Percentiles rank a stretch among this genome's conserved stretches.
These are phyloP conservation scores for Tuber microsphaerosporum DNA, from an alignment of 495 filamentous ascomycete genomes.

Conservation along the genomic window DNA sequence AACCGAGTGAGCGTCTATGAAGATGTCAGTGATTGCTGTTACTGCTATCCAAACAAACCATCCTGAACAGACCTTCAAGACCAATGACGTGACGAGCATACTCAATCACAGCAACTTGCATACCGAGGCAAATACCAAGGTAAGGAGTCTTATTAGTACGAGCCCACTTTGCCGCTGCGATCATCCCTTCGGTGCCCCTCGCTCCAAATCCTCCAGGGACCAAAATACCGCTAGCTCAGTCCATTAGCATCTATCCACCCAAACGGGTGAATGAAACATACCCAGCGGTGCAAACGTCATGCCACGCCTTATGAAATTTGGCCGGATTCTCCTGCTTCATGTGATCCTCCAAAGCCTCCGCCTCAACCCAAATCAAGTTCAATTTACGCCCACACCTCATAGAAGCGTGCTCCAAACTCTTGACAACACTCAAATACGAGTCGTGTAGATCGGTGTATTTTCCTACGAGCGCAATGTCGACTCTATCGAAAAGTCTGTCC, in stretches of 20 bases:
- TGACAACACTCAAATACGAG: slow-evolving; percentile 72
- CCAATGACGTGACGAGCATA: slow-evolving; percentile 67
- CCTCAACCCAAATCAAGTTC: slow-evolving; percentile 73
- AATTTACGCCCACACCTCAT: slow-evolving; percentile 81
- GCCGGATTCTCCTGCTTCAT: slow-evolving; percentile 55
- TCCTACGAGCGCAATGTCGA: slow-evolving; percentile 81
- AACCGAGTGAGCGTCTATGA: slow-evolving; percentile 39
- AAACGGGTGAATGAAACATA: slow-evolving; percentile 46
- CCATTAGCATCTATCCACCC: slow-evolving; percentile 14
- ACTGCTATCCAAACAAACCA: background rate
- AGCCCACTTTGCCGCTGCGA: slow-evolving; percentile 72
- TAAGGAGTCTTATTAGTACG: slow-evolving; percentile 73
- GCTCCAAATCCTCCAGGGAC: slow-evolving; percentile 79
- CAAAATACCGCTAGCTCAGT: slow-evolving; percentile 42
- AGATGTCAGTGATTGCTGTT: slow-evolving; percentile 12
- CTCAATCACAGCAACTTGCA: slow-evolving; percentile 92
- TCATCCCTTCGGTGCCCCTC: slow-evolving; percentile 82
- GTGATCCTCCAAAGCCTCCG: slow-evolving; percentile 67
- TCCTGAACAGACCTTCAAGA: slow-evolving; percentile 42
- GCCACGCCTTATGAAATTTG: slow-evolving; percentile 85
- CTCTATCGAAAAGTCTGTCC: slow-evolving; percentile 56
- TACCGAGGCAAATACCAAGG: slow-evolving; percentile 87
- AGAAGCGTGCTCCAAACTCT: slow-evolving; percentile 79
- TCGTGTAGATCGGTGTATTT: slow-evolving; percentile 83
- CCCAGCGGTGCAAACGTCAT: slow-evolving; percentile 61